phyloP scores from a whole-genome alignment of 202 grass and related monocot species.

The Hordeum pubiflorum region DNA sequence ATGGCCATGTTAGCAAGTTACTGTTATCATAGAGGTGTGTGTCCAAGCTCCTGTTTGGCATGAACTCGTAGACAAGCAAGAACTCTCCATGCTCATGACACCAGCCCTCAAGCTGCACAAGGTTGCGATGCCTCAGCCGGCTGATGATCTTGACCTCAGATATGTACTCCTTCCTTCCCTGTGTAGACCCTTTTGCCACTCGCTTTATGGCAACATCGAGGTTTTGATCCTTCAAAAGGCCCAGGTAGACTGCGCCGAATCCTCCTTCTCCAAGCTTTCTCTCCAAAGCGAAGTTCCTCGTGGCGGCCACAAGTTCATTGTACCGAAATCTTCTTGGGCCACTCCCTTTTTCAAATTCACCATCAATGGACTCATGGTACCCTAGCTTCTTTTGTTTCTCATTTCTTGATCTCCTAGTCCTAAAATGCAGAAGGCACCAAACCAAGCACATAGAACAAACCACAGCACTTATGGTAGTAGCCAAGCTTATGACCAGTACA shows the following conservation, averaged over 20 bases:
- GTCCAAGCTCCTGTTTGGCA: conserved; percentile 76
- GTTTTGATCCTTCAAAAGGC: conserved; percentile 51
- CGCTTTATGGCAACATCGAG: conserved; percentile 65
- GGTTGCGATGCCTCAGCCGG: conserved; percentile 58
- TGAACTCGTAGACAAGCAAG: conserved; percentile 71
- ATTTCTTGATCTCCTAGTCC: conserved; percentile 21
- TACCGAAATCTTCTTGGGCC: conserved; percentile 60
- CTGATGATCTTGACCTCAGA: conserved; percentile 84
- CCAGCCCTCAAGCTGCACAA: conserved; percentile 68
- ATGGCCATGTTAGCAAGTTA: conserved; percentile 40
- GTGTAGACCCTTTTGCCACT: conserved; percentile 59
- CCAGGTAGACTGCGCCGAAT: conserved; percentile 63
- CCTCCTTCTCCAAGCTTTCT: conserved; percentile 76
- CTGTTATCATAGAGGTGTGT: conserved; percentile 44
- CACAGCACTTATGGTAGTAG: neutral
- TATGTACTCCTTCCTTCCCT: conserved; percentile 74
- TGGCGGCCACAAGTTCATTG: conserved; percentile 40
- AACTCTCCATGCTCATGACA: conserved; percentile 63
- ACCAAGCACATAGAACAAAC: conserved; percentile 33
- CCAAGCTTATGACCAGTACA: conserved; percentile 26
- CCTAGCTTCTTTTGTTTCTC: conserved; percentile 29
- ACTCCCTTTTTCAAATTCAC: conserved; percentile 59
- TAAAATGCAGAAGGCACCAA: conserved; percentile 35
- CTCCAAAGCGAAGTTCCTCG: conserved; percentile 40
- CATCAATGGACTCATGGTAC: conserved; percentile 48